A percentile compares a stretch with the other conserved stretches of the same genome.
phyloP scores from a whole-genome alignment of 2,329 filamentous ascomycete genomes.

The Cercospora berteroae region DNA sequence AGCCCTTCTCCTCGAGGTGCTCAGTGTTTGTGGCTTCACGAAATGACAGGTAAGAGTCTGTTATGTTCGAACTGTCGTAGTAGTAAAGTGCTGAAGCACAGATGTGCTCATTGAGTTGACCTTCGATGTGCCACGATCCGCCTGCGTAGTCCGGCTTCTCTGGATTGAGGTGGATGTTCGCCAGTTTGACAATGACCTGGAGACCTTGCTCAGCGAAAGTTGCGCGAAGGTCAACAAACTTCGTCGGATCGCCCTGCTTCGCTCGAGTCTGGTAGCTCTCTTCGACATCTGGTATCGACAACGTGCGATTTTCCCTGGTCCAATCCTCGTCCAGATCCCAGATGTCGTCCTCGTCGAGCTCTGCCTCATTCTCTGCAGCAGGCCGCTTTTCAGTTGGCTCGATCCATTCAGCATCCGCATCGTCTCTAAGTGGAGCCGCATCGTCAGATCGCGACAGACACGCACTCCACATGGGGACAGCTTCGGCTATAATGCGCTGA shows the following conservation, averaged over 20 bases:
- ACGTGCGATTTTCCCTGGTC: slow-evolving; percentile 5
- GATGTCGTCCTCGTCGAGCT: slow-evolving; percentile 15
- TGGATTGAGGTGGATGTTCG: slow-evolving; percentile 59
- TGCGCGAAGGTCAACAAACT: slow-evolving; percentile 22
- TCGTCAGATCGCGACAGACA: slow-evolving; percentile 16
- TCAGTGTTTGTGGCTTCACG: slow-evolving; percentile 36
- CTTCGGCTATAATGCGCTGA: slow-evolving; percentile 28
- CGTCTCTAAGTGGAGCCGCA: not conserved
- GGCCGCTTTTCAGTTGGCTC: slow-evolving; percentile 10
- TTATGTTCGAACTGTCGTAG: slow-evolving; percentile 61
- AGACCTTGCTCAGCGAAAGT: slow-evolving; percentile 48
- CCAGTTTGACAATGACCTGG: slow-evolving; percentile 64
- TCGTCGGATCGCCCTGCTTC: not conserved
- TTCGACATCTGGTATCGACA: slow-evolving; percentile 14
- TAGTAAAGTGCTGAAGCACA: slow-evolving; percentile 63
- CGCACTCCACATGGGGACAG: slow-evolving; percentile 34
- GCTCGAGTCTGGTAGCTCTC: slow-evolving; percentile 3
- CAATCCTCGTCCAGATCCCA: slow-evolving; percentile 15
- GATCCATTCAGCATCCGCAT: slow-evolving; percentile 13
- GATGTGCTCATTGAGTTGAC: slow-evolving; percentile 60
- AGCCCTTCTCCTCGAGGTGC: slow-evolving; percentile 10
- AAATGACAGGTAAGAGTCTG: slow-evolving; percentile 53
- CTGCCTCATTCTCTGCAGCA: slow-evolving; percentile 5
- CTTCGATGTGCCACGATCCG: slow-evolving; percentile 55
- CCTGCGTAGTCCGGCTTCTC: slow-evolving; percentile 55